A percentile compares a stretch with the other conserved stretches of the same genome.
Evolutionary conservation across 2,329 filamentous ascomycete genomes (phyloP).

Genomic region (Xylariaceae sp.): DNA sequence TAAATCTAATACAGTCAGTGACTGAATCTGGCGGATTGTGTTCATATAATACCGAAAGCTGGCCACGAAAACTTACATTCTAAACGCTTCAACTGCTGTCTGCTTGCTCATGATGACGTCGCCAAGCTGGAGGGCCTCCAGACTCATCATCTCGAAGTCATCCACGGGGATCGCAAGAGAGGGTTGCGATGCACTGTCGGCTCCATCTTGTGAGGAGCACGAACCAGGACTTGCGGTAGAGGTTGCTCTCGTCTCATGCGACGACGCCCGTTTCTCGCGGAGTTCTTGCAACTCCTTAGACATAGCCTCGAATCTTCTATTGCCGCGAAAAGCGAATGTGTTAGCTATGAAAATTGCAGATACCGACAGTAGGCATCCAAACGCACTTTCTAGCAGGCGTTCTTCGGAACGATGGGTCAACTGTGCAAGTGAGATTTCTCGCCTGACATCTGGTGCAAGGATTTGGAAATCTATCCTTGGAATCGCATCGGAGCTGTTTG

Average conservation of each 20-base stretch:
- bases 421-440: constrained; percentile 33
- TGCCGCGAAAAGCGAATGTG: not conserved
- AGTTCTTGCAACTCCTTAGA: constrained; percentile 38
- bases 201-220: constrained; percentile 24
- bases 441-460: constrained; percentile 36
- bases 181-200: constrained; percentile 15
- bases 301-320: constrained; percentile 38
- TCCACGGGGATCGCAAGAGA: constrained; percentile 21
- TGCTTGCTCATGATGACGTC: constrained; percentile 20
- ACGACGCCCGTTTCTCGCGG: constrained; percentile 27
- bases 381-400: constrained; percentile 38
- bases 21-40: not conserved
- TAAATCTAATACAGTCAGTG: constrained; percentile 24
- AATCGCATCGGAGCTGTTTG: constrained; percentile 37
- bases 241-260: constrained; percentile 14
- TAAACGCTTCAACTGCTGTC: constrained; percentile 28
- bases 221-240: constrained; percentile 30
- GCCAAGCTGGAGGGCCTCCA: constrained; percentile 28
- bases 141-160: constrained; percentile 26
- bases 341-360: constrained; percentile 5
- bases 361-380: not conserved
- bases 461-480: constrained; percentile 37
- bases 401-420: constrained; percentile 37
- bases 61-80: constrained; percentile 21
- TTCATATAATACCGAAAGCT: too few species aligned